These are phyloP conservation scores for Mallotus repandus DNA, from an alignment of 441 rosid species.

Conservation along the genomic window DNA sequence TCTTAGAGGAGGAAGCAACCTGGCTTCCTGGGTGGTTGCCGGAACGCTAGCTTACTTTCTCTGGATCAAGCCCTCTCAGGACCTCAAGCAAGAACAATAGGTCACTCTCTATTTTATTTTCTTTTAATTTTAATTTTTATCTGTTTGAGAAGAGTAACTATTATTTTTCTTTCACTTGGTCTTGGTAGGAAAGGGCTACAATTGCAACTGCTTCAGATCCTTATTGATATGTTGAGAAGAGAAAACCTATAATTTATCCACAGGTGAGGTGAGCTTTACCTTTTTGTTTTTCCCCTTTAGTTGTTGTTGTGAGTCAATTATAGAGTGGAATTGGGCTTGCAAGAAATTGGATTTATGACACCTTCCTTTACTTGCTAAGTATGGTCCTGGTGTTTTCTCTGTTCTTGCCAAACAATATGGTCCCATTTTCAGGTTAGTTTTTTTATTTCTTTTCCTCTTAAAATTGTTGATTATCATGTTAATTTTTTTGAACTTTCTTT, in stretches of 20 bases:
- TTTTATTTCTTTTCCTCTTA: neutral
- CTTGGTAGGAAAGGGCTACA: conserved; percentile 60
- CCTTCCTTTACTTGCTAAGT: conserved; percentile 82
- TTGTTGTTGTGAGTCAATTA: neutral
- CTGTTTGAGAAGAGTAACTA: neutral
- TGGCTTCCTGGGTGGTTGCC: conserved; percentile 87
- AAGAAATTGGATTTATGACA: conserved; percentile 89
- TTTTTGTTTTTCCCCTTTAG: neutral
- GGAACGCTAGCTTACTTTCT: conserved; percentile 85
- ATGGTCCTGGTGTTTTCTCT: conserved; percentile 83
- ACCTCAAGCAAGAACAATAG: conserved; percentile 73
- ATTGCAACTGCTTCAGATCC: conserved; percentile 62
- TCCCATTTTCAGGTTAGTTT: conserved; percentile 72
- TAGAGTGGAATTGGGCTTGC: conserved; percentile 20
- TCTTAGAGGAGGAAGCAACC: conserved; percentile 57
- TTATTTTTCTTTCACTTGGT: neutral
- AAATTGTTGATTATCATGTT: neutral
- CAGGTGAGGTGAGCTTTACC: conserved; percentile 43
- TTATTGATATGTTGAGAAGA: conserved; percentile 61
- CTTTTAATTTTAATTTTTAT: neutral
- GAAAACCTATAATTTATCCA: conserved; percentile 75
- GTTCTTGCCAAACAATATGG: conserved; percentile 73
- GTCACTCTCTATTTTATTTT: conserved; percentile 25
- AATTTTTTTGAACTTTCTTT: neutral
- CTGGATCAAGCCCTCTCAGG: conserved; percentile 90